Evolutionary conservation across 345 rosid genomes (phyloP).

Genomic region (Cardiospermum halicacabum): DNA sequence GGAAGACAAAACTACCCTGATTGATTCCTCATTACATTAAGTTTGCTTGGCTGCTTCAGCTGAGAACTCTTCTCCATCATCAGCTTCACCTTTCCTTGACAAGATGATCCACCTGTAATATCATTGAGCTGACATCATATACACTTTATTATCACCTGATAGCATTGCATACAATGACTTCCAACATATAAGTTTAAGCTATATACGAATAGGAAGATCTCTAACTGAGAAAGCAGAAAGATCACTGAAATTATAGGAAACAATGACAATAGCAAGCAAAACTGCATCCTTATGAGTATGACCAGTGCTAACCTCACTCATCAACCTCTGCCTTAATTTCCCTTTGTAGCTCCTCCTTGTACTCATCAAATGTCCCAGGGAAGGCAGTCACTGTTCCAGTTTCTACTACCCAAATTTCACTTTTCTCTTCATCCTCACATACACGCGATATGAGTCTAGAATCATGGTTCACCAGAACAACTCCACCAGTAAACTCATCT

Average conservation of each 20-base stretch:
- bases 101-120: too few relatives aligned
- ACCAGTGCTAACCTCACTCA: conserved; percentile 28
- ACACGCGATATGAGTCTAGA: conserved; percentile 87
- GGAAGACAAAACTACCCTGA: too few relatives aligned
- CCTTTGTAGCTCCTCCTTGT: conserved; percentile 76
- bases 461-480: conserved; percentile 91
- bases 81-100: too few relatives aligned
- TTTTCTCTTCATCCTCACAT: conserved; percentile 80
- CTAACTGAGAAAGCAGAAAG: not conserved
- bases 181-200: too few relatives aligned
- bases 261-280: conserved; percentile 4
- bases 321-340: conserved; percentile 80
- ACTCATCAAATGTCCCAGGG: conserved; percentile 71
- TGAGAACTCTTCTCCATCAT: too few relatives aligned
- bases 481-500: conserved; percentile 88
- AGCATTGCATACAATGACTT: too few relatives aligned
- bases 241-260: not conserved
- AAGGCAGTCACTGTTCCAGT: conserved; percentile 61
- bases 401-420: conserved; percentile 90
- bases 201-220: too few relatives aligned
- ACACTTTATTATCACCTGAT: too few relatives aligned
- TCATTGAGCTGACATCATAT: too few relatives aligned
- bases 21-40: too few relatives aligned
- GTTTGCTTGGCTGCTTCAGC: too few relatives aligned
- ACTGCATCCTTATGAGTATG: not conserved